Evolutionary conservation across 225 moss, liverwort and hornwort genomes (phyloP).

Genomic region (Bryum argenteum): DNA sequence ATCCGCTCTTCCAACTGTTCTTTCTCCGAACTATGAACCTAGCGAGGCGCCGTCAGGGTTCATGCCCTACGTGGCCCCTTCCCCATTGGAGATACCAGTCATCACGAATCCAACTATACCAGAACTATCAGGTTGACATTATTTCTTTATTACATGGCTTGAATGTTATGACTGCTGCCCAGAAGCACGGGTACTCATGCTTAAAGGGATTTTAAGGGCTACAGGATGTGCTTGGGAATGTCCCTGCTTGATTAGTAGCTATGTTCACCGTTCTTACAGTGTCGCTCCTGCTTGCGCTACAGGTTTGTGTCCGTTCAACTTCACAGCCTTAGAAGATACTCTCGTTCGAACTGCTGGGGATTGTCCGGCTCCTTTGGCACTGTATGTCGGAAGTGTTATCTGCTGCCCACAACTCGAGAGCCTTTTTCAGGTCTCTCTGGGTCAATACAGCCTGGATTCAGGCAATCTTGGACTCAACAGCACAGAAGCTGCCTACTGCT

Average conservation of each 20-base stretch:
- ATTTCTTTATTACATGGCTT: not conserved
- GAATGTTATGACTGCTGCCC: not conserved
- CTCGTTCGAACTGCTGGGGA: constrained; percentile 79
- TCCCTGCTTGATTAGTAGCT: not conserved
- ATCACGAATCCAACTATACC: constrained; percentile 61
- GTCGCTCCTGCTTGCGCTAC: constrained; percentile 34
- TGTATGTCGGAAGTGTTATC: constrained; percentile 86
- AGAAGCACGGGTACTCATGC: not conserved
- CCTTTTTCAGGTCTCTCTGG: constrained; percentile 79
- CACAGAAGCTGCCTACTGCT: constrained; percentile 78
- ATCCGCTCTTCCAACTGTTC: constrained; percentile 29
- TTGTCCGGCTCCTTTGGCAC: constrained; percentile 76
- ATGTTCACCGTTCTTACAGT: constrained; percentile 23
- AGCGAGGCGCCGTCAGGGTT: constrained; percentile 46
- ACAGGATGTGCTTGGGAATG: not conserved
- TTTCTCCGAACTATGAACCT: constrained; percentile 46
- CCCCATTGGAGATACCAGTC: constrained; percentile 62
- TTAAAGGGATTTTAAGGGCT: constrained; percentile 13
- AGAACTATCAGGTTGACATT: constrained; percentile 54
- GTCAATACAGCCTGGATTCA: constrained; percentile 70
- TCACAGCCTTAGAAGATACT: constrained; percentile 61
- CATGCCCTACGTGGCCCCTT: constrained; percentile 56
- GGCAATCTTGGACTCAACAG: constrained; percentile 75
- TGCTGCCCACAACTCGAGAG: constrained; percentile 96
- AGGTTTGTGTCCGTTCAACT: constrained; percentile 92